Conservation (phyloP, 1,284 basidiomycete genomes). For the Somion occarium region DNA sequence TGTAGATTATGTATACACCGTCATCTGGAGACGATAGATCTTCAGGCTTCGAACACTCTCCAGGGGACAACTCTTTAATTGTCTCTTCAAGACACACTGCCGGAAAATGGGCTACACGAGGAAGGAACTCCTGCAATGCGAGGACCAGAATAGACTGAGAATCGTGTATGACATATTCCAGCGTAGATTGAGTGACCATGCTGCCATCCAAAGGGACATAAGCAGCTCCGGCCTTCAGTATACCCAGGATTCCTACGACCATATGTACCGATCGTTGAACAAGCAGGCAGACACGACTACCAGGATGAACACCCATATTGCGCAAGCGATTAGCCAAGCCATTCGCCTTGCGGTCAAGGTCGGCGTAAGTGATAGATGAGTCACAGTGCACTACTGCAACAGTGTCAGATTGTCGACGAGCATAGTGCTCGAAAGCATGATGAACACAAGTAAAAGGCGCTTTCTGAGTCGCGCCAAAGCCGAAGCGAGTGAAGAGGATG, state of each 20-base stretch:
- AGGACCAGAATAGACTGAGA: slow-evolving; percentile 41
- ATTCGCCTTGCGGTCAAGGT: slow-evolving; percentile 46
- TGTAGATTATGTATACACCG: slow-evolving; percentile 56
- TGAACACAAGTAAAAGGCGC: slow-evolving; percentile 47
- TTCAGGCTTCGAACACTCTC: slow-evolving; percentile 28
- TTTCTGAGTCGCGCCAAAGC: slow-evolving; percentile 33
- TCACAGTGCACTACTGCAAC: slow-evolving; percentile 49
- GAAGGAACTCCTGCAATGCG: slow-evolving; percentile 39
- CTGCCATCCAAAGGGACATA: slow-evolving; percentile 57
- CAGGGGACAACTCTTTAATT: slow-evolving; percentile 23
- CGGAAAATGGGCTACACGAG: slow-evolving; percentile 31
- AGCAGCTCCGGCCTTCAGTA: slow-evolving; percentile 51
- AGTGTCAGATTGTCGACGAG: slow-evolving; percentile 33
- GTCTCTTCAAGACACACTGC: slow-evolving; percentile 42
- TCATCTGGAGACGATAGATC: slow-evolving; percentile 38
- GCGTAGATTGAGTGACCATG: slow-evolving; percentile 49
- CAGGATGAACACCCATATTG: slow-evolving; percentile 38
- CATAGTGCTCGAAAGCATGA: slow-evolving; percentile 51
- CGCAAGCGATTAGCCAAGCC: slow-evolving; percentile 42
- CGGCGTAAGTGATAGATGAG: slow-evolving; percentile 42
- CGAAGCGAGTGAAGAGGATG: slow-evolving; percentile 40
- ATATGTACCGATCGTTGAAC: slow-evolving; percentile 50
- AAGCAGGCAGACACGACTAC: slow-evolving; percentile 47
- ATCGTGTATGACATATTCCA: slow-evolving; percentile 48
- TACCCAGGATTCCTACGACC: slow-evolving; percentile 50